Evolutionary conservation across 2,329 filamentous ascomycete genomes (phyloP).

Genomic region (Remersonia thermophila): DNA sequence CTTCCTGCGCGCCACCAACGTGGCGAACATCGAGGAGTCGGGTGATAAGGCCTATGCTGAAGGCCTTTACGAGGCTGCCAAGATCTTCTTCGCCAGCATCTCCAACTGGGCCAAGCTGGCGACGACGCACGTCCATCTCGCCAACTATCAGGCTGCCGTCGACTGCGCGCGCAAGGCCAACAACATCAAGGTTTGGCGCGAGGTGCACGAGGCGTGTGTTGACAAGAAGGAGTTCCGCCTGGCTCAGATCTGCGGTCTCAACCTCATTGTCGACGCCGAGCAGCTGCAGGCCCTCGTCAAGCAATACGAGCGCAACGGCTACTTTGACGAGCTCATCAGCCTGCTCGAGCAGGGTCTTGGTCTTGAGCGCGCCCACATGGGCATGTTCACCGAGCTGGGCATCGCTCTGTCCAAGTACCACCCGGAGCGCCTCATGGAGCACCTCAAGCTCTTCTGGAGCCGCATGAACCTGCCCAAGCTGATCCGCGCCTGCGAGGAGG

Average conservation of each 20-base stretch:
- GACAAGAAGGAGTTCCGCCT: conserved; percentile 98
- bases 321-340: conserved; percentile 95
- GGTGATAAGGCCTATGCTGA: conserved; percentile 97
- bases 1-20: conserved; percentile 85
- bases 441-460: conserved; percentile 96
- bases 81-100: conserved; percentile 97
- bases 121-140: conserved; percentile 91
- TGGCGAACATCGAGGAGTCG: conserved; percentile 89
- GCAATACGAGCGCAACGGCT: conserved; percentile 93
- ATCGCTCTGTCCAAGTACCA: conserved; percentile 91
- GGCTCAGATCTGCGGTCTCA: conserved; percentile 96
- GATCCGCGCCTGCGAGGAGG: conserved; percentile 85
- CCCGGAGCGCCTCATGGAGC: conserved; percentile 93
- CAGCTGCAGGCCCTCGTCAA: conserved; percentile 86
- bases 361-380: conserved; percentile 86
- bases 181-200: conserved; percentile 98
- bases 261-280: conserved; percentile 94
- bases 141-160: conserved; percentile 93
- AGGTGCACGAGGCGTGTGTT: conserved; percentile 93
- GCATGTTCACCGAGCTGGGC: conserved; percentile 88
- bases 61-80: conserved; percentile 87
- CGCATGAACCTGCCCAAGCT: conserved; percentile 97
- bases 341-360: conserved; percentile 91
- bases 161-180: conserved; percentile 98
- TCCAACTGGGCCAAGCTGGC: conserved; percentile 99